Base-by-base conservation (phyloP, 805 yeast species). In the Myxozyma sirexii region DNA sequence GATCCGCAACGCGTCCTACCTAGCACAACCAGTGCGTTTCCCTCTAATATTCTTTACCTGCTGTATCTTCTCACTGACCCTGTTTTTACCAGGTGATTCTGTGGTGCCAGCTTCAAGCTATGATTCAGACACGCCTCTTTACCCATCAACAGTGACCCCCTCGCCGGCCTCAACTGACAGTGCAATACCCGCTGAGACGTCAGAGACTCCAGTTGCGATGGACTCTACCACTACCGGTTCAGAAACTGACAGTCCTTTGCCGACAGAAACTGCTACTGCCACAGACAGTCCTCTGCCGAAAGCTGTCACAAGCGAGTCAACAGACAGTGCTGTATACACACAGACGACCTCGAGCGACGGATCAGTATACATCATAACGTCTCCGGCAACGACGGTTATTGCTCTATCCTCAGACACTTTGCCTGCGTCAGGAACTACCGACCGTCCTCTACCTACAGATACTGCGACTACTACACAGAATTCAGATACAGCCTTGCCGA, bases 141-240 rank as follows among this genome's bases (percentile, higher is more conserved):
- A 38, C 5, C 21, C 45, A 6, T 41, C 45, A 27, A 41, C 27
- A 29, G 10, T 29, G 33, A 29, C 33, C 33, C 10, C 41, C 33
- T 35, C 43, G 4, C 8, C 44, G 17, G 21, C 43, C 53, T 7
- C 43, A n/a, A 23, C 53, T 26, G 57, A 53, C n/a, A 26, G 49
- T 41, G 27, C 48, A n/a, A n/a, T n/a, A 4, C 7, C 46, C 12
- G 13, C 52, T 2, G n/a, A 52, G 23, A 24, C 35, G 13, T 4
- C 43, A 27, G 43, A 33, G 7, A 3, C 31, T 31, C 17, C 33
- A 8, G 43, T 44, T 15, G 21, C 43, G 4, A n/a, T 33, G 13
- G 51, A 13, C 31, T n/a, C 37, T 23, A 31, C 39, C 17, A 3
- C 39, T 48, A 6, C 51, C 5, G 51, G 29, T 27, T n/a, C 51